phyloP scores from a whole-genome alignment of 139 green algal genomes.

The Chlamydomonas eustigma region DNA sequence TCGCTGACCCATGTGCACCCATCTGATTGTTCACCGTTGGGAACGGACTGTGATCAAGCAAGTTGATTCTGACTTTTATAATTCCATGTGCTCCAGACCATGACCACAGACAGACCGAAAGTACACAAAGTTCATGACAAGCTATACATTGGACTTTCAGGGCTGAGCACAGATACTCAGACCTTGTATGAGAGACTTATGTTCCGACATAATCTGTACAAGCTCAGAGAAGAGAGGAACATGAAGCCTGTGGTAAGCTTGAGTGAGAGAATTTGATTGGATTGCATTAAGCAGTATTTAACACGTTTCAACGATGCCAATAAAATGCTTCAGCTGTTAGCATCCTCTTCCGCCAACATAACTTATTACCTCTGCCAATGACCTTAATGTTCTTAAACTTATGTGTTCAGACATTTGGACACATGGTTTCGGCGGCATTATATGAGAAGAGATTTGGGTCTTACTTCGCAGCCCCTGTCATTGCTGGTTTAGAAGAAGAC shows the following conservation, averaged over 20 bases:
- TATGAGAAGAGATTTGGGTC: constrained; percentile 96
- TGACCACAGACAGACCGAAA: constrained; percentile 94
- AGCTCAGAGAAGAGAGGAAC: constrained; percentile 91
- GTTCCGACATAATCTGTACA: constrained; percentile 98
- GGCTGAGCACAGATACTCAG: constrained; percentile 87
- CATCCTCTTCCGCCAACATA: no score
- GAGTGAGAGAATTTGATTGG: no score
- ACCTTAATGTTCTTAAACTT: no score
- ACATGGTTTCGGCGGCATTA: constrained; percentile 86
- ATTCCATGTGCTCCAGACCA: constrained; percentile 58
- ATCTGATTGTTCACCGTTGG: no score
- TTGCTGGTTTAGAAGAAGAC: constrained; percentile 90
- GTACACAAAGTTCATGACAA: constrained; percentile 91
- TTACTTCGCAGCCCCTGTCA: constrained; percentile 93
- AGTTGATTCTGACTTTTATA: neutral
- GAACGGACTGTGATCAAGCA: no score
- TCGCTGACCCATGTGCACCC: no score
- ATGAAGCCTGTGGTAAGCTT: constrained; percentile 70
- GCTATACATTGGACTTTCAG: constrained; percentile 89
- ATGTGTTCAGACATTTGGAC: constrained; percentile 75
- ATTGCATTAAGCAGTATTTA: no score
- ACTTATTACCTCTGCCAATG: no score
- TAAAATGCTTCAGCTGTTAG: no score
- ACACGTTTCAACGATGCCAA: no score
- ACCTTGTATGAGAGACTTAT: constrained; percentile 82